Base-by-base conservation (phyloP, 2,329 filamentous ascomycete genomes). In the Tolypocladium guangdongense region DNA sequence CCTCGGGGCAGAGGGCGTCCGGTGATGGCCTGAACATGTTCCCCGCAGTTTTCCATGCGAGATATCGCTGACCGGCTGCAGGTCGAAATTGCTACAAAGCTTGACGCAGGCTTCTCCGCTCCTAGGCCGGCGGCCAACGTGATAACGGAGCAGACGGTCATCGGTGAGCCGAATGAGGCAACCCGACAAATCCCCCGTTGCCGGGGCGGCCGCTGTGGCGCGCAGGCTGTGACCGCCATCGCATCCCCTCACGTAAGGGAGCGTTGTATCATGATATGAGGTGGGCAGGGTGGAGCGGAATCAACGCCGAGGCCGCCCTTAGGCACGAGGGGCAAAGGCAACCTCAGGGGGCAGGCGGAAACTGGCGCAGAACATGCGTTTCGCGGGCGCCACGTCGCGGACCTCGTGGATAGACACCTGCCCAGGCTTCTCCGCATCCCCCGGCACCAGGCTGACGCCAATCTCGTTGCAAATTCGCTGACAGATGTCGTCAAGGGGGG, bases 301-400 rank as follows among this genome's bases (percentile, higher is more conserved):
- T 39, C 24, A 20, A 52, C 24, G 27, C 51, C 4, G 43, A 20
- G 16, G 27, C 27, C 10, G 18, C 27, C 8, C n/a, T 50, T 32
- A 53, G 24, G 57, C 56, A 49, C 66, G 65, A 48, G 71, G 58
- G 27, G 80, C 77, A 72, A 96, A 96, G 16, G 91, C 93, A 7
- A 96, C 88, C 62, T 88, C 83, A 36, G 75, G 71, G 2, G 93
- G 93, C 56, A 99, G 66, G 57, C 90, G 82, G 71, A 99, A 97
- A 60, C 84, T 95, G 33, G 90, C 92, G 68, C 93, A 97, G 69
- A 92, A 97, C 91, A 96, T 96, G 65, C 87, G 82, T 77, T 99
- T 99, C 64, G 89, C 86, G 6, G 93, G 93, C 55, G 90, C 88
- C 53, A 99, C 93, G 60, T 95, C 84, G 58, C 93, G 80, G 36